Evolutionary conservation across 257 asterid species (phyloP), one percentile per base, ranked within the genome.

Genomic region (Solanum bulbocastanum): DNA sequence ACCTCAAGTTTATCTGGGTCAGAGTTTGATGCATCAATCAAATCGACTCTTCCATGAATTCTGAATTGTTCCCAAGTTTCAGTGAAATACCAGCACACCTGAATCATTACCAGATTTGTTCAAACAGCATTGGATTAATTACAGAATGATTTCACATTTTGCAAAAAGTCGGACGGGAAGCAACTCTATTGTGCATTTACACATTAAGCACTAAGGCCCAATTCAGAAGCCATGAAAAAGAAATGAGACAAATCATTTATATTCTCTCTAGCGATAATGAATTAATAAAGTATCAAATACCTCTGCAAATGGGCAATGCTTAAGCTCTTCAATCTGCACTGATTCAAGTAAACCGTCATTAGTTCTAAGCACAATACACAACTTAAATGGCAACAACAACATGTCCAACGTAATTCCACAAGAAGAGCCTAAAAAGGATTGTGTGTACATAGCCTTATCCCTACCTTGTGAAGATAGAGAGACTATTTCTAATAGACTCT

Each of bases 1-100:
- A 96, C 98, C 98, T 91, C 87, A 88, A 94, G 93, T 91, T 95
- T 96, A 46, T 89, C 44, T 25, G 92, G 95, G 88, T 94, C 94
- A 56, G 94, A 89, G 90, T 90, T 94, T 8, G 93, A 88, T 36
- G 91, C 96, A 86, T 95, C 98, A 78, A 95, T 92, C 79, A 94
- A 88, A 87, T 94, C 98, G 46, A 95, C 92, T n/a, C 58, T 87
- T 35, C 98, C 98, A 82, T 91, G 91, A 42, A 96, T 94, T 76
- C 98, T 95, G 69, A 93, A 94, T 87, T 95, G 99, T 93, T 96
- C 98, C 99, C 99, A 94, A n/a, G 98, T 84, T 65, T 94, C 98
- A 23, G 98, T 92, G 90, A 96, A 95, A 90, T 96, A 96, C 99
- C 99, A 96, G 88, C 99, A 95, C 73, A 96, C 91, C 99, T 96